A percentile compares a stretch with the other conserved stretches of the same genome.
Evolutionary conservation across 805 yeast species (phyloP).

Genomic region (Wickerhamiella azyma): DNA sequence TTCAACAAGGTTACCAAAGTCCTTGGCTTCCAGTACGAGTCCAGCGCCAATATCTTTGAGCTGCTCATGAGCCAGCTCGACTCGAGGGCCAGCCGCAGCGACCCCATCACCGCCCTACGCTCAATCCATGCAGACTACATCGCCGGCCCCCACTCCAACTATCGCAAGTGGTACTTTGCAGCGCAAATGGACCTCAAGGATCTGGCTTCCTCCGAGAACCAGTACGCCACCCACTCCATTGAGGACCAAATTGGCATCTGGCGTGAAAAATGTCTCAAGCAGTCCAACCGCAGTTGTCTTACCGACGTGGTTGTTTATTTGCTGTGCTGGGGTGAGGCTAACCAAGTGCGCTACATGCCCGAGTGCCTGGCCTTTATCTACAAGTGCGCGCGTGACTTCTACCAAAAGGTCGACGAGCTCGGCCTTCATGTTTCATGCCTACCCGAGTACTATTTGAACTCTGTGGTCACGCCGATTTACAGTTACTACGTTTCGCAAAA

Average conservation of each 20-base stretch:
- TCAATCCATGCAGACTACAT: conserved; percentile 62
- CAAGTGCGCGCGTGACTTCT: conserved; percentile 64
- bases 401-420: conserved; percentile 30
- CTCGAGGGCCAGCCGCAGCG: conserved; percentile 55
- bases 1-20: conserved; percentile 38
- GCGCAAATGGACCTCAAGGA: conserved; percentile 53
- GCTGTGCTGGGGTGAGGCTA: conserved; percentile 83
- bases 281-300: conserved; percentile 40
- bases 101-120: conserved; percentile 39
- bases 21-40: conserved; percentile 61
- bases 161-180: conserved; percentile 66
- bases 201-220: conserved; percentile 14
- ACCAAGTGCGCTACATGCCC: conserved; percentile 74
- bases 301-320: conserved; percentile 57
- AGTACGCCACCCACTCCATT: conserved; percentile 27
- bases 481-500: conserved; percentile 39
- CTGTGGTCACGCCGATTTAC: conserved; percentile 62
- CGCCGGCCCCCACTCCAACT: conserved; percentile 58
- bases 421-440: conserved; percentile 21
- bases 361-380: conserved; percentile 77
- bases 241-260: conserved; percentile 37
- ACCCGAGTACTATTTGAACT: conserved; percentile 33
- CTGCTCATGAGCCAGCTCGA: conserved; percentile 48
- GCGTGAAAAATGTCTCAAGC: conserved; percentile 37
- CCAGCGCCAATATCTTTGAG: conserved; percentile 52